A percentile compares a stretch with the other conserved stretches of the same genome.
Evolutionary conservation across 345 rosid genomes (phyloP).

Genomic region (Cardamine resedifolia): DNA sequence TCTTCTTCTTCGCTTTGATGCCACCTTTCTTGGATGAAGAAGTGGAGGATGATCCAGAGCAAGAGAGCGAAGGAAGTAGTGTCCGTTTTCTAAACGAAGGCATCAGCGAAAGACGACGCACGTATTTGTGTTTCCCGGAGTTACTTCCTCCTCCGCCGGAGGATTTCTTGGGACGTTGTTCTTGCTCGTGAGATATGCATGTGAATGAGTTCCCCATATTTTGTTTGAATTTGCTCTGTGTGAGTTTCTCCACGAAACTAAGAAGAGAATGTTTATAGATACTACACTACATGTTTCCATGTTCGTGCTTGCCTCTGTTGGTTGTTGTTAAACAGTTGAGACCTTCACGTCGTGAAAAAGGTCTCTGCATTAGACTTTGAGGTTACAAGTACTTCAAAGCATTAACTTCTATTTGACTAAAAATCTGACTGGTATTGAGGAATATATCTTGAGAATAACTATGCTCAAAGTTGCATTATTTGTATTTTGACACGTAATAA

Average conservation of each 20-base stretch:
- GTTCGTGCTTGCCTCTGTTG: constrained; percentile 27
- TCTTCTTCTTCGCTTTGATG: constrained; percentile 28
- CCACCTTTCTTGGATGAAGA: constrained; percentile 24
- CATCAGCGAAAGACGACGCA: constrained; percentile 29
- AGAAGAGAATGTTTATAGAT: constrained; percentile 17
- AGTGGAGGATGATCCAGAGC: constrained; percentile 29
- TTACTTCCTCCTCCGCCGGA: background rate
- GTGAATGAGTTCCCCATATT: constrained; percentile 31
- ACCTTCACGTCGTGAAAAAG: constrained; percentile 28
- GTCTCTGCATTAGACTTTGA: constrained; percentile 4
- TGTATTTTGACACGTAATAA: constrained; percentile 1
- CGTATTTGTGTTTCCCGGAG: constrained; percentile 23
- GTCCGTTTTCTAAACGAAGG: constrained; percentile 29
- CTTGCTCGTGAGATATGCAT: constrained; percentile 32
- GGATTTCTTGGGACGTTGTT: constrained; percentile 30
- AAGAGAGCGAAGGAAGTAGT: constrained; percentile 26
- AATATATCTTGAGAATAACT: constrained; percentile 17
- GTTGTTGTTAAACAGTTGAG: constrained; percentile 26
- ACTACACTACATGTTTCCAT: constrained; percentile 6
- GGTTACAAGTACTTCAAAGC: background rate
- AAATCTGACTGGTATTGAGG: constrained; percentile 19
- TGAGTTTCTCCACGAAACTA: background rate
- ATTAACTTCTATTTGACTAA: background rate
- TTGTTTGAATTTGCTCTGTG: background rate
- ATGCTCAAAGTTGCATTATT: background rate